Conservation (phyloP, 1,284 basidiomycete species). For the Naganishia sp. region DNA sequence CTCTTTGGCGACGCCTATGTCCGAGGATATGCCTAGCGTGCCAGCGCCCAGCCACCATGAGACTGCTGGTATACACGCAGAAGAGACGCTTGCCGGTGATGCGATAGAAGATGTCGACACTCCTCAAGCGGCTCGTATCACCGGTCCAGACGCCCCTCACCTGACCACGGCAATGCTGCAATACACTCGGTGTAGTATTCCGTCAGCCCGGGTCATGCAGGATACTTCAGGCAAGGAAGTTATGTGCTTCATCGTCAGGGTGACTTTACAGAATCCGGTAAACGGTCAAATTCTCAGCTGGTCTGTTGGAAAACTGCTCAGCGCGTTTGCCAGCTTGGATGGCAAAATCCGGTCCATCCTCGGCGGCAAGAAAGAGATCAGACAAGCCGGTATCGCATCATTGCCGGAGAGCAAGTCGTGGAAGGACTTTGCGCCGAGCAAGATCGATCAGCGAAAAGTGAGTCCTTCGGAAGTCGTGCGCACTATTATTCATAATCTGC, state of each 20-base stretch:
- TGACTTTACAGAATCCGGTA: constrained; percentile 48
- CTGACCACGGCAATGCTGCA: constrained; percentile 46
- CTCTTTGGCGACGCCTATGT: constrained; percentile 8
- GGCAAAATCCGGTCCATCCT: constrained; percentile 60
- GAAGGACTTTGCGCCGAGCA: constrained; percentile 94
- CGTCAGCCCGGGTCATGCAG: constrained; percentile 49
- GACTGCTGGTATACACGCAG: not conserved
- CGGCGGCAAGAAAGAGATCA: constrained; percentile 66
- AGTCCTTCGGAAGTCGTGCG: constrained; percentile 40
- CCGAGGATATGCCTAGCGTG: constrained; percentile 6
- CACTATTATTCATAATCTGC: not conserved
- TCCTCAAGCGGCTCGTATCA: not conserved
- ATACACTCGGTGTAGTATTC: constrained; percentile 48
- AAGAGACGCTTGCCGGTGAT: not conserved
- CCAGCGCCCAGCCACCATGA: not conserved
- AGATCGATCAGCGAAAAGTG: constrained; percentile 91
- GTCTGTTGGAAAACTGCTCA: constrained; percentile 92
- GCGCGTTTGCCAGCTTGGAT: constrained; percentile 84
- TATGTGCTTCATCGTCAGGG: constrained; percentile 50
- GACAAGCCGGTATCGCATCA: constrained; percentile 72
- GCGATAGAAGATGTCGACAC: not conserved
- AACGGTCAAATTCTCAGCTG: constrained; percentile 62
- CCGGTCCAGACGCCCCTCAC: constrained; percentile 21
- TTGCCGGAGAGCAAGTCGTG: constrained; percentile 90
- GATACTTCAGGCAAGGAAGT: constrained; percentile 51